phyloP scores from a whole-genome alignment of 305 asterid species.

The Euphrasia arctica region DNA sequence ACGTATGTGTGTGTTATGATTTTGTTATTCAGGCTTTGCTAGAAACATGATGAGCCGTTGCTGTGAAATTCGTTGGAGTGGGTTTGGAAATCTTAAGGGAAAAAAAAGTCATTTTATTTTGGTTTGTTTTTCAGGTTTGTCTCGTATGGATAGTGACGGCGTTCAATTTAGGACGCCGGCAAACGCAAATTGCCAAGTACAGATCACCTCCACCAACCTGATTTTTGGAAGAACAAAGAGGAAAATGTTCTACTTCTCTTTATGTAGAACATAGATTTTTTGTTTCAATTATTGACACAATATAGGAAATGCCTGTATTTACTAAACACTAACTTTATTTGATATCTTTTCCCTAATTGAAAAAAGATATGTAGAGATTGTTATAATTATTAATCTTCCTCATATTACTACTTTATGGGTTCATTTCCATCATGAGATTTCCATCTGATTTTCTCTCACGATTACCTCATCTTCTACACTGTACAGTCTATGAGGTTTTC shows the following conservation, averaged over 20 bases:
- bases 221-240: slow-evolving; percentile 20
- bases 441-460: no score
- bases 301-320: background rate
- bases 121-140: slow-evolving; percentile 51
- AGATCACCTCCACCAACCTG: slow-evolving; percentile 39
- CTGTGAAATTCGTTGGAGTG: background rate
- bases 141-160: slow-evolving; percentile 63
- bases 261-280: background rate
- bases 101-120: slow-evolving; percentile 1
- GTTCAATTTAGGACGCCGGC: slow-evolving; percentile 66
- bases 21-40: background rate
- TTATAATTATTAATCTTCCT: no score
- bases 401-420: no score
- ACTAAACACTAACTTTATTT: background rate
- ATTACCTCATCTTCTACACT: no score
- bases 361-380: background rate
- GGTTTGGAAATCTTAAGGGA: slow-evolving; percentile 1
- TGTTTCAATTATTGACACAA: background rate
- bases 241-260: slow-evolving; percentile 1
- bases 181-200: slow-evolving; percentile 58
- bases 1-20: slow-evolving; percentile 28
- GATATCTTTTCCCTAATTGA: background rate
- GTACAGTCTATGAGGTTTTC: no score
- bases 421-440: no score
- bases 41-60: background rate